A percentile compares a stretch with the other conserved stretches of the same genome.
These are phyloP conservation scores for Trichoderma simmonsii DNA, from an alignment of 2,329 filamentous ascomycete species.

Conservation along the genomic window DNA sequence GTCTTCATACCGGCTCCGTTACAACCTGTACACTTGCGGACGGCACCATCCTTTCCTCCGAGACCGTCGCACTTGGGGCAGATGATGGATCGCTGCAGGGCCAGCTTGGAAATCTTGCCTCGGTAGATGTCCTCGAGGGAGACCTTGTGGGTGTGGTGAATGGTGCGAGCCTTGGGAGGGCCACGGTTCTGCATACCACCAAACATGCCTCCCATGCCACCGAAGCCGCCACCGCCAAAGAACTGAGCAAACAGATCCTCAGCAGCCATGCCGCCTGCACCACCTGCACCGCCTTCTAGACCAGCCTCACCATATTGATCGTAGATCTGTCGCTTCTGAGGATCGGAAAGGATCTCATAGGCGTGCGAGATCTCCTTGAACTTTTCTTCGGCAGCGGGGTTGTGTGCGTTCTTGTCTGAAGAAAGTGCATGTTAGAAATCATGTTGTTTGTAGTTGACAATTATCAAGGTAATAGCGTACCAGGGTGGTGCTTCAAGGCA, in stretches of 20 bases:
- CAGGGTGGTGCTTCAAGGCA: conserved; percentile 80
- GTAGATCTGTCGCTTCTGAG: conserved; percentile 87
- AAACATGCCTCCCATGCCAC: conserved; percentile 69
- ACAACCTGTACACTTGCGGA: conserved; percentile 86
- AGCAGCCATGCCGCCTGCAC: conserved; percentile 77
- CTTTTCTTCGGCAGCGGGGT: conserved; percentile 90
- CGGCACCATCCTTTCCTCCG: conserved; percentile 96
- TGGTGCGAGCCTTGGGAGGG: conserved; percentile 85
- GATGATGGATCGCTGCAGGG: conserved; percentile 94
- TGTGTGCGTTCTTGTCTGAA: conserved; percentile 91
- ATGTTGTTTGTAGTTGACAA: neutral
- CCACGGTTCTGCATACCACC: conserved; percentile 75
- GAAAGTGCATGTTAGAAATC: conserved; percentile 19
- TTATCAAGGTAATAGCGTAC: conserved; percentile 47
- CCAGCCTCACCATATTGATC: conserved; percentile 98
- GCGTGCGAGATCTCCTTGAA: conserved; percentile 98
- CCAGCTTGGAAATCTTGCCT: conserved; percentile 96
- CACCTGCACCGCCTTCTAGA: conserved; percentile 80
- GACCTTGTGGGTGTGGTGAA: conserved; percentile 98
- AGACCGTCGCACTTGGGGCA: conserved; percentile 91
- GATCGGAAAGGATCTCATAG: conserved; percentile 90
- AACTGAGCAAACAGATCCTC: conserved; percentile 97
- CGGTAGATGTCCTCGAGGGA: conserved; percentile 97
- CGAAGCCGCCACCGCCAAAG: conserved; percentile 74
- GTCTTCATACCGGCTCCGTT: conserved; percentile 98